Conservation (phyloP, 805 yeast species). For the Pichia deserticola region DNA sequence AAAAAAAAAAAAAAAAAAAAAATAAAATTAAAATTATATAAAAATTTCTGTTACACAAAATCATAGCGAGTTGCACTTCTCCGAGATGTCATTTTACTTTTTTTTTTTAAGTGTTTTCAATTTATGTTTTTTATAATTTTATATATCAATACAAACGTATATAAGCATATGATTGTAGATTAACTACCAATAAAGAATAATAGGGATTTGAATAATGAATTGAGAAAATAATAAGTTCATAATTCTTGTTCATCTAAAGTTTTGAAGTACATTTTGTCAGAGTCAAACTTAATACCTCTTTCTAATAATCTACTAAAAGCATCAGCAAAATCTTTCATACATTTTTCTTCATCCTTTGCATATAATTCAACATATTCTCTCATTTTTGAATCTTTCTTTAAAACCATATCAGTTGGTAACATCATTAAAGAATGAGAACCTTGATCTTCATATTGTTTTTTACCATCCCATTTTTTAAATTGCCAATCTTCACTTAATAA, state of each 20-base stretch:
- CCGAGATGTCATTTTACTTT: too few species aligned
- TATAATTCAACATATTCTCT: slow-evolving; percentile 39
- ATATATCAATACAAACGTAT: too few species aligned
- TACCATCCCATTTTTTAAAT: slow-evolving; percentile 50
- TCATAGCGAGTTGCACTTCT: too few species aligned
- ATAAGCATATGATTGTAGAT: too few species aligned
- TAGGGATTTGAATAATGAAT: too few species aligned
- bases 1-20: too few species aligned
- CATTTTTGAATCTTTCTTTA: slow-evolving; percentile 40
- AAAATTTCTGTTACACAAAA: too few species aligned
- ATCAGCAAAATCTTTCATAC: slow-evolving; percentile 41
- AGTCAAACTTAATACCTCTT: slow-evolving; percentile 59
- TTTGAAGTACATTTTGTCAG: slow-evolving; percentile 43
- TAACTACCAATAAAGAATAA: too few species aligned
- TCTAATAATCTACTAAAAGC: slow-evolving; percentile 50
- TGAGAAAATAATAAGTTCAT: too few species aligned
- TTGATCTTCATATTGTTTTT: slow-evolving; percentile 55
- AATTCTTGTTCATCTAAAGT: slow-evolving; percentile 65
- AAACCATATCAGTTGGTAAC: slow-evolving; percentile 52
- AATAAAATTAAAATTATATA: too few species aligned
- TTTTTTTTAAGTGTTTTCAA: too few species aligned
- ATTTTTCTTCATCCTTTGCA: slow-evolving; percentile 42
- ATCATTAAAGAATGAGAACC: slow-evolving; percentile 49
- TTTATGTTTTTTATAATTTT: too few species aligned
- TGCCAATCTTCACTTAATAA: slow-evolving; percentile 53